A percentile compares a stretch with the other conserved stretches of the same genome.
Evolutionary conservation across 768 basidiomycete genomes (phyloP).

Genomic region (Leucosporidium scottii): DNA sequence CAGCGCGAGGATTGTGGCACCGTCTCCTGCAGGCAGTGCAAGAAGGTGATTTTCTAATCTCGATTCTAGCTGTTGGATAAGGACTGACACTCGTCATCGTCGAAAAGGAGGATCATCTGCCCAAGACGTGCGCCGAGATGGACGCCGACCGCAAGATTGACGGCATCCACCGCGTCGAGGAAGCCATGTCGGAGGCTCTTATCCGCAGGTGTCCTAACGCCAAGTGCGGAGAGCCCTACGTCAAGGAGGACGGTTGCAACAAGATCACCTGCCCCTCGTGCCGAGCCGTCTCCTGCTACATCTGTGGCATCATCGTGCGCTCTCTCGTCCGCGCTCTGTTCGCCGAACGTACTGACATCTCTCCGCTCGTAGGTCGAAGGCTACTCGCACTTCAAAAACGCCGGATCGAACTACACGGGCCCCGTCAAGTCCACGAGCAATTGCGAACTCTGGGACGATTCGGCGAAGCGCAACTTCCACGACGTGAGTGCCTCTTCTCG

Average conservation of each 20-base stretch:
- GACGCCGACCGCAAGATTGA: conserved; percentile 41
- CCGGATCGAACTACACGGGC: conserved; percentile 3
- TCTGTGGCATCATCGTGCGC: conserved; percentile 35
- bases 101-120: conserved; percentile 41
- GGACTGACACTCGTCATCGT: too few species aligned
- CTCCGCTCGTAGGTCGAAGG: conserved; percentile 21
- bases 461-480: conserved; percentile 10
- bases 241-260: conserved; percentile 40
- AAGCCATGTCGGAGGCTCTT: conserved; percentile 45
- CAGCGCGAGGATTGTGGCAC: conserved; percentile 28
- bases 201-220: conserved; percentile 41
- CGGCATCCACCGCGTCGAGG: conserved; percentile 43
- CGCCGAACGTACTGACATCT: too few species aligned
- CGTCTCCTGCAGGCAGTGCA: conserved; percentile 31
- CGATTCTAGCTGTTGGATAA: too few species aligned
- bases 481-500: conserved; percentile 1
- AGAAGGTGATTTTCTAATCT: conserved; percentile 19
- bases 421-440: neutral
- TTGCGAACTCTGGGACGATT: conserved; percentile 18
- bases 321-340: neutral
- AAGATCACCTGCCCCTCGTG: conserved; percentile 36
- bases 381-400: conserved; percentile 19
- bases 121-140: conserved; percentile 42
- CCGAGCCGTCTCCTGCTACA: conserved; percentile 40
- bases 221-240: conserved; percentile 40